phyloP scores from a whole-genome alignment of 345 rosid species.

The Syzygium aromaticum region DNA sequence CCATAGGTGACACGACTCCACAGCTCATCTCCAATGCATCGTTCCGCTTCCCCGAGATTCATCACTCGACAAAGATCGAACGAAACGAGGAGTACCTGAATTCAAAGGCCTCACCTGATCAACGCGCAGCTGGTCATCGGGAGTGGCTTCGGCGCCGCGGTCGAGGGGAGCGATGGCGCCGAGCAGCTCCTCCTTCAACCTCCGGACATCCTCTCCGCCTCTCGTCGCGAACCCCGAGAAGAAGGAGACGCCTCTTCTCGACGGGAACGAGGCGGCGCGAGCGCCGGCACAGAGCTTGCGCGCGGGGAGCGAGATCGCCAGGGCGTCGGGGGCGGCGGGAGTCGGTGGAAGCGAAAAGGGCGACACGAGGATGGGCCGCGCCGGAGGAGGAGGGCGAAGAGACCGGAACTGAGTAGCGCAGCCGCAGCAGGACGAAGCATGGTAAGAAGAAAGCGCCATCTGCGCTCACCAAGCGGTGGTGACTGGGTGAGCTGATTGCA shows the following conservation, averaged over 20 bases:
- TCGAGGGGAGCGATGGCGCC: conserved; percentile 30
- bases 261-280: not conserved
- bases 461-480: not conserved
- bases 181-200: conserved; percentile 28
- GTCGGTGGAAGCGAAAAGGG: not conserved
- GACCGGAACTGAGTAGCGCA: not conserved
- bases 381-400: not conserved
- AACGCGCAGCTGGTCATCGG: conserved; percentile 23
- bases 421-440: not conserved
- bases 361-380: not conserved
- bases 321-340: not conserved
- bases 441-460: not conserved
- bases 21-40: not conserved
- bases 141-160: conserved; percentile 36
- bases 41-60: not conserved
- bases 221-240: conserved; percentile 14
- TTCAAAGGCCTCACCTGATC: conserved; percentile 16
- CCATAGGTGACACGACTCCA: not conserved
- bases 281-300: not conserved
- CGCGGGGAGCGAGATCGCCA: not conserved
- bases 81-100: not conserved
- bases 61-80: not conserved
- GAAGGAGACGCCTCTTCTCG: conserved; percentile 12
- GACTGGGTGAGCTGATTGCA: not conserved
- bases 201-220: conserved; percentile 4